Conservation (phyloP, 768 basidiomycete species). For the Agrocybe pediades region DNA sequence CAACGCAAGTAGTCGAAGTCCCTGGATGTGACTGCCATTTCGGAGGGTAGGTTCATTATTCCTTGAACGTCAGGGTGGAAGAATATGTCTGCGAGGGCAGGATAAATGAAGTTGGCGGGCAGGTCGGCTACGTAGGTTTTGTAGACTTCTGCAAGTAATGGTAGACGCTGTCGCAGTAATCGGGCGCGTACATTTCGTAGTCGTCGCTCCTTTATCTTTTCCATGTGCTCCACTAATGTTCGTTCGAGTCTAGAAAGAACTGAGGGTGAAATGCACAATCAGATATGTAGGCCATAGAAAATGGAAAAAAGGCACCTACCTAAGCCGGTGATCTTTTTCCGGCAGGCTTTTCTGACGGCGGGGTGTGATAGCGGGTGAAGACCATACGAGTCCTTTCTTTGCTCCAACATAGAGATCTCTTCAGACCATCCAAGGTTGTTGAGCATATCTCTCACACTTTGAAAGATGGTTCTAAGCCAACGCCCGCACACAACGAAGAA, state of each 20-base stretch:
- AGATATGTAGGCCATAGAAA: no score
- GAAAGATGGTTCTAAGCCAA: no score
- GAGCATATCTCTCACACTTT: constrained; percentile 2
- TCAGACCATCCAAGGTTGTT: constrained; percentile 8
- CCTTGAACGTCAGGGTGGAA: not conserved
- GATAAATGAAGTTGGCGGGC: not conserved
- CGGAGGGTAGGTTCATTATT: not conserved
- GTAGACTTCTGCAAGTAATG: not conserved
- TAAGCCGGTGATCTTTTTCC: no score
- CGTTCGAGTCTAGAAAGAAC: no score
- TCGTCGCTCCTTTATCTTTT: not conserved
- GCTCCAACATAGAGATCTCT: constrained; percentile 3
- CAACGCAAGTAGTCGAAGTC: not conserved
- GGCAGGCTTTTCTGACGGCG: no score
- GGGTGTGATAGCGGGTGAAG: constrained; percentile 11
- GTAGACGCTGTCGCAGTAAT: not conserved
- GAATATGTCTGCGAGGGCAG: not conserved
- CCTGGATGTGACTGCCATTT: not conserved
- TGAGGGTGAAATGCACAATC: no score
- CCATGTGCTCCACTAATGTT: constrained; percentile 2
- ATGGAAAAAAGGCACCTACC: no score
- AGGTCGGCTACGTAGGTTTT: not conserved
- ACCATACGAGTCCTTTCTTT: constrained; percentile 23
- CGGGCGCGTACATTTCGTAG: not conserved
- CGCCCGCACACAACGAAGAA: not conserved